Evolutionary conservation across 2,329 filamentous ascomycete species (phyloP), one percentile per base, ranked within the genome.

Genomic region (Claviceps spartinae): DNA sequence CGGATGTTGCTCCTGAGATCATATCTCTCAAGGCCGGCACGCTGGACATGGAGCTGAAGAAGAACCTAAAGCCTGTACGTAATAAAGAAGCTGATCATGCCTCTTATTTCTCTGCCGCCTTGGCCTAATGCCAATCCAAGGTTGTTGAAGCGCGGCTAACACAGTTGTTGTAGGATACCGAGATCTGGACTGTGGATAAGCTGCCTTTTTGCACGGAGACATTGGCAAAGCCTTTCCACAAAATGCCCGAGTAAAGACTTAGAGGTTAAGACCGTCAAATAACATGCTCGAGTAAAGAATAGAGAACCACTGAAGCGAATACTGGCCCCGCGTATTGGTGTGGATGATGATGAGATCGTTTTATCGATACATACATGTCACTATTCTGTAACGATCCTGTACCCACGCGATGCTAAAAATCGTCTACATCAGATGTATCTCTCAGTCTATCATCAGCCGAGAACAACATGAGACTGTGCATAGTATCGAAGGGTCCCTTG

Each of bases 151-250:
- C 2, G n/a, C 38, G 6, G 26, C 44, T 49, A 18, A n/a, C n/a
- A 34, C 3, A 2, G n/a, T 24, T n/a, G 3, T 20, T n/a, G 3
- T 26, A 79, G 75, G 75, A 81, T 59, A 82, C 79, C 58, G 82
- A 85, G 69, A 85, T 85, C 69, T 85, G 82, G 81, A 82, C 80
- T 48, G 76, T 72, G 56, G 66, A 77, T 70, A 85, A 85, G 75
- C 74, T 85, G 57, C 81, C 82, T 16, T 85, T 85, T 71, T 82
- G 81, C 71, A 72, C 79, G 71, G 82, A 85, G 72, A 67, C 76
- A 58, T 71, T 85, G 55, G 78, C 71, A 48, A 77, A 83, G 65
- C 72, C 79, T 3, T 84, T 84, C 64, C 65, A 75, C 61, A 69
- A 81, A 65, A 83, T 85, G 81, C 81, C 80, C 13, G 63, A 78